phyloP scores from a whole-genome alignment of 768 basidiomycete genomes.

The Clathrus columnatus region DNA sequence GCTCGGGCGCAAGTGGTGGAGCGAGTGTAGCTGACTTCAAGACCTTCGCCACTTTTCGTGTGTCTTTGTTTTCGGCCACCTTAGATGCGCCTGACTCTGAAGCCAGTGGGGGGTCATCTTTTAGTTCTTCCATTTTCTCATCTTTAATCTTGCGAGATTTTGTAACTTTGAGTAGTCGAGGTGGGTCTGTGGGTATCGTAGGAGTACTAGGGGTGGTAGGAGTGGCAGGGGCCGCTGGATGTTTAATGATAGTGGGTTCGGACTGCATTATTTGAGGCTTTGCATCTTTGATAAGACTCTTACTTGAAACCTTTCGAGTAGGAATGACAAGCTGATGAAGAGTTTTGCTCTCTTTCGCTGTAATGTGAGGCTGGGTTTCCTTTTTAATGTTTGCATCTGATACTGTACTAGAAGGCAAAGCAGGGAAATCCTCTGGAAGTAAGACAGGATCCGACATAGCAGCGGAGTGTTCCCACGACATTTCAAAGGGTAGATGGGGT shows the following conservation, averaged over 20 bases:
- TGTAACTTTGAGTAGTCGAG: not conserved
- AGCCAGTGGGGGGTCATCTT: constrained; percentile 21
- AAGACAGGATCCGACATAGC: constrained; percentile 26
- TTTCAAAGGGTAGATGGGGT: constrained; percentile 30
- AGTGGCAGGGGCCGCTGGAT: not conserved
- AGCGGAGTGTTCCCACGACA: constrained; percentile 31
- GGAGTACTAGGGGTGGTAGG: not conserved
- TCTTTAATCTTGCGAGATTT: constrained; percentile 28
- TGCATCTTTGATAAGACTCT: not conserved
- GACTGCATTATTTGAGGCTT: not conserved
- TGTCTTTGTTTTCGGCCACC: not conserved
- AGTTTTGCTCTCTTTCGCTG: constrained; percentile 2
- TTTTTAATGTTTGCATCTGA: constrained; percentile 20
- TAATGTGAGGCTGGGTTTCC: constrained; percentile 18
- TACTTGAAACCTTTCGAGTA: constrained; percentile 35
- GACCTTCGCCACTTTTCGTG: constrained; percentile 11
- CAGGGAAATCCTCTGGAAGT: constrained; percentile 71
- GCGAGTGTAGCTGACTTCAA: constrained; percentile 16
- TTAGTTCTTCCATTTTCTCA: constrained; percentile 42
- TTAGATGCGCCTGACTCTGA: constrained; percentile 19
- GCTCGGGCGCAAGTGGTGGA: constrained; percentile 23
- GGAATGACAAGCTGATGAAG: constrained; percentile 22
- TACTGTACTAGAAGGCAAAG: constrained; percentile 36
- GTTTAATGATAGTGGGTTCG: not conserved
- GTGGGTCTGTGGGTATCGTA: not conserved